phyloP scores from a whole-genome alignment of 2,329 filamentous ascomycete species.

The Annulohypoxylon truncatum region DNA sequence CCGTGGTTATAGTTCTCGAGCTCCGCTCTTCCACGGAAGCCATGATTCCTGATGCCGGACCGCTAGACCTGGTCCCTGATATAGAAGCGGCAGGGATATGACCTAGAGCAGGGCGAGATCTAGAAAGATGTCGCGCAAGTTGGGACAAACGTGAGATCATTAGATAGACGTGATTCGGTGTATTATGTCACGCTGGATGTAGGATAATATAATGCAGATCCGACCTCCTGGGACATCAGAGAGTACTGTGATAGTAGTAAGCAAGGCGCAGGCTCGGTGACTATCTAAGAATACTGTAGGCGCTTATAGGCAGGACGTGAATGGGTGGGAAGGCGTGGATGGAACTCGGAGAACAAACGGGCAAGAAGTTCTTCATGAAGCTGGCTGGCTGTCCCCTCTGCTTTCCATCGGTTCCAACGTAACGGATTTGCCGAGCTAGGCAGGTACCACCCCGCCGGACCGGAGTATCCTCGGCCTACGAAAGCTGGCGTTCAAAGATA shows the following conservation, averaged over 20 bases:
- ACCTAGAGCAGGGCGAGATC: constrained; percentile 68
- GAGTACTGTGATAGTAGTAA: constrained; percentile 13
- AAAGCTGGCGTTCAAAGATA: background rate
- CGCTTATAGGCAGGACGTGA: constrained; percentile 2
- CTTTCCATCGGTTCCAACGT: constrained; percentile 1
- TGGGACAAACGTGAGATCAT: constrained; percentile 86
- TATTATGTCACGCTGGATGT: constrained; percentile 3
- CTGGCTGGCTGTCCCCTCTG: background rate
- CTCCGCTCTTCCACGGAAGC: constrained; percentile 66
- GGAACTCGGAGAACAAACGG: constrained; percentile 7
- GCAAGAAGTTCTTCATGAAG: background rate
- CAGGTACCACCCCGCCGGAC: background rate
- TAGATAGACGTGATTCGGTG: constrained; percentile 24
- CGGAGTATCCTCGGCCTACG: constrained; percentile 19
- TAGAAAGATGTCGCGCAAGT: constrained; percentile 76
- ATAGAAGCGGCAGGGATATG: constrained; percentile 56
- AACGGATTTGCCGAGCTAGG: constrained; percentile 16
- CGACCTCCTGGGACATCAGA: background rate
- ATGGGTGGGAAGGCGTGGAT: constrained; percentile 8
- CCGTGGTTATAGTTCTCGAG: constrained; percentile 82
- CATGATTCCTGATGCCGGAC: constrained; percentile 55
- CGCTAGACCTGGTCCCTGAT: constrained; percentile 44
- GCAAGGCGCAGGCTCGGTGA: constrained; percentile 1
- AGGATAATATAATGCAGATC: background rate
- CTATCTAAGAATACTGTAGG: background rate